Base-by-base conservation (phyloP, 179 eudicot genomes). In the Dionaea muscipula region DNA sequence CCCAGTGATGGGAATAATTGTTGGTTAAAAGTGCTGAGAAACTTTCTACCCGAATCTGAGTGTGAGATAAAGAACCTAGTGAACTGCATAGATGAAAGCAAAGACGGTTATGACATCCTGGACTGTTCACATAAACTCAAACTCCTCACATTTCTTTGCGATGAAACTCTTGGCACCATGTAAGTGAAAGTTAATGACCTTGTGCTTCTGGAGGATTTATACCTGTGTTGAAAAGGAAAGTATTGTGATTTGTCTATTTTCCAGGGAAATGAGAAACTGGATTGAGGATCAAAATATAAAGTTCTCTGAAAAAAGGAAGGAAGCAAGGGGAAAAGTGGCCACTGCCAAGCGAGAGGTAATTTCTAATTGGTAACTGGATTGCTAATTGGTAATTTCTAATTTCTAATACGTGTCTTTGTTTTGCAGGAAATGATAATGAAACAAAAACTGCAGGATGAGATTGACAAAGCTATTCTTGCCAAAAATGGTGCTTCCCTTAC, bases 291-390 rank as follows among this genome's bases (percentile, higher is more conserved):
- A 78, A 59, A 71, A 78, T 53, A 39, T 16, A 33, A 65, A 76
- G 53, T 62, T 62, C 69, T 60, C 48, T 56, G 76, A 82, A 50
- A 74, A 72, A 53, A 55, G 45, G 37, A 84, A 81, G 76, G 78
- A 73, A 72, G 87, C 75, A 24, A 82, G 69, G 53, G 78, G 71
- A 47, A 71, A 31, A 48, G 55, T 84, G 53, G 51, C 63, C 67
- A 81, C 77, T 33, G 86, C 83, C 16, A 84, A 69, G 65, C 72
- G 75, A 54, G 81, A 78, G 94, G 94, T 91, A 61, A 41, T 59
- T 18, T 26, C 47, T 43, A 16, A 31, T 31, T 31, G 35, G 10
- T 31, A 31, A 31, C 10, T 31, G 35, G 10, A n/a, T n/a, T 1
- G 10, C 10, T 31, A 11, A 31, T 6, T 31, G 5, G 35, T 6